Base-by-base conservation (phyloP, 1,139 yeast species). In the Taiozyma onychis region DNA sequence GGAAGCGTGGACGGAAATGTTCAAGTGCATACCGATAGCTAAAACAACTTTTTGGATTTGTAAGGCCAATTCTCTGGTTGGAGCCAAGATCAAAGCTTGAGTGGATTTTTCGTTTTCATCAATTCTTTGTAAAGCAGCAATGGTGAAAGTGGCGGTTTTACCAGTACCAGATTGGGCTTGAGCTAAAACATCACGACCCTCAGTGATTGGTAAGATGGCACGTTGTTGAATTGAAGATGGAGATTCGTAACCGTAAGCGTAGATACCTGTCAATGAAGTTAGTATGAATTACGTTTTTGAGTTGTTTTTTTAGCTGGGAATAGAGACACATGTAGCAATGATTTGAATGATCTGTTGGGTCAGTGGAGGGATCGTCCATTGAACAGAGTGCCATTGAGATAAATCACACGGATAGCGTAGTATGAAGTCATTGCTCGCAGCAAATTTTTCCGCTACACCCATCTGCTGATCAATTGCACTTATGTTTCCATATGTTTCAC, bases 131-230 rank as follows among this genome's bases (percentile, higher is more conserved):
- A 93, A 81, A 66, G 96, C 93, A 66, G 97, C 87, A 66, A 93
- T 91, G 72, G 98, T 86, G 84, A 93, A 93, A 62, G 99, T 93
- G 68, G 98, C 99, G 58, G 99, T 93, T 80, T 93, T 93, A 85
- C 99, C 99, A 61, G 99, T 93, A 85, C 99, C 99, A 51, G 98
- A 91, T 81, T 93, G 99, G 63, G 98, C 97, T 77, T 93, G 99
- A 62, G 98, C 99, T 67, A 93, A 83, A 53, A 91, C 97, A 74
- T 93, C 99, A 75, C 93, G 84, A 62, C 96, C 97, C 73, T 88
- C 95, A 68, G 93, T 85, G 73, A 93, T 90, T 71, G 97, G 99
- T 70, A 88, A 78, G 66, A 93, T 93, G 59, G 99, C 99, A 76
- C 99, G 88, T 74, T 89, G 96, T 78, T 93, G 99, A 76, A 93